Evolutionary conservation across 208 protist genomes (phyloP).

Genomic region (Wallacemonas sp.): DNA sequence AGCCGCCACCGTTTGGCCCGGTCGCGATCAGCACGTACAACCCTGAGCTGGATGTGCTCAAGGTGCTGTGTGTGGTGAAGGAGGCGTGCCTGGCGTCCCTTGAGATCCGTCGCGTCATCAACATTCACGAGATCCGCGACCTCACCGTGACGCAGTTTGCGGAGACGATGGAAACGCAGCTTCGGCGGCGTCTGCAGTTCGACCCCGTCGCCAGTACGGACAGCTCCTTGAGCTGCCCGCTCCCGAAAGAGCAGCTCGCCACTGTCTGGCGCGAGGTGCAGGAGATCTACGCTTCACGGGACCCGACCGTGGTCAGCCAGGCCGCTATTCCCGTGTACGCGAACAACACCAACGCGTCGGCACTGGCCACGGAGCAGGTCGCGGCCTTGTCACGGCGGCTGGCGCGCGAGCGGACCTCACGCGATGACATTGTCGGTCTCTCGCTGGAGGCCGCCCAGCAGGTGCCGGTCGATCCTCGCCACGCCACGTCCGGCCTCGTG

Average conservation of each 20-base stretch:
- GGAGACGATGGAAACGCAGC: slow-evolving; percentile 26
- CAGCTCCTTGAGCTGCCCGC: slow-evolving; percentile 48
- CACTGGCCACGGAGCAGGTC: slow-evolving; percentile 31
- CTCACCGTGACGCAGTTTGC: slow-evolving; percentile 34
- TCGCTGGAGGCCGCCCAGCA: slow-evolving; percentile 37
- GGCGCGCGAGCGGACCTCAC: slow-evolving; percentile 27
- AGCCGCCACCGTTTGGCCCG: slow-evolving; percentile 49
- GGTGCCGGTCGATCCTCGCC: too few relatives aligned
- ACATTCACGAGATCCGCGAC: slow-evolving; percentile 21
- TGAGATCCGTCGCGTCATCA: slow-evolving; percentile 44
- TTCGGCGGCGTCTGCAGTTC: slow-evolving; percentile 37
- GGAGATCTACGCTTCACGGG: slow-evolving; percentile 32
- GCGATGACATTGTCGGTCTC: slow-evolving; percentile 55
- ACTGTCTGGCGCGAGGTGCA: slow-evolving; percentile 57
- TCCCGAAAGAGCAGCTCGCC: slow-evolving; percentile 64
- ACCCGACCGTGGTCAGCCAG: slow-evolving; percentile 21
- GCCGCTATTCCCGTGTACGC: slow-evolving; percentile 53
- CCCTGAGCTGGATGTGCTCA: slow-evolving; percentile 33
- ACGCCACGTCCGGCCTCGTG: slow-evolving; percentile 5
- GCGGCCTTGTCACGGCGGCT: slow-evolving; percentile 32
- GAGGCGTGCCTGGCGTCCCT: slow-evolving; percentile 60
- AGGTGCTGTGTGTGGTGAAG: slow-evolving; percentile 39
- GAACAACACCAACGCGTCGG: slow-evolving; percentile 32
- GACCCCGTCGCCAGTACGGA: slow-evolving; percentile 31
- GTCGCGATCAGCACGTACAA: slow-evolving; percentile 42